phyloP scores from a whole-genome alignment of 345 rosid species.

The Lepidium africanum region DNA sequence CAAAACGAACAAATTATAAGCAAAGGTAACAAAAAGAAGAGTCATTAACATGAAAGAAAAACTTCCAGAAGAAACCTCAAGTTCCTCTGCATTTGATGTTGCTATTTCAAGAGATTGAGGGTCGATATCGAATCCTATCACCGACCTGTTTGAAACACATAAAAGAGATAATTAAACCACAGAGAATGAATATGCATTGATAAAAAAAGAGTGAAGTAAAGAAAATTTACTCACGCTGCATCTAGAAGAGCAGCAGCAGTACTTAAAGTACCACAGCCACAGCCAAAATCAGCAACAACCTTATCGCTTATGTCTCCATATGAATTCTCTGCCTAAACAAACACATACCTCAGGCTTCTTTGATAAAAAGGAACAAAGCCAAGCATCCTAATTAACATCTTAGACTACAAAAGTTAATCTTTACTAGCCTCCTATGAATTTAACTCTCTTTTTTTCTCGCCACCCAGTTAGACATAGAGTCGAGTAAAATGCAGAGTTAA shows the following conservation, averaged over 20 bases:
- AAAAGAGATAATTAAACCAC: not conserved
- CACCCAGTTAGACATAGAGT: not conserved
- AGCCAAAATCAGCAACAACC: constrained; percentile 92
- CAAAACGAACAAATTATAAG: constrained; percentile 12
- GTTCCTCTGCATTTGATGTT: constrained; percentile 63
- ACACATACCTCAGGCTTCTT: not conserved
- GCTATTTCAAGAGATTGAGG: constrained; percentile 71
- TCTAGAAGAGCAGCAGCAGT: constrained; percentile 85
- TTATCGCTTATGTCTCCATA: constrained; percentile 67
- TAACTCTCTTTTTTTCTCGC: too few relatives aligned
- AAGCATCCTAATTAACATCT: not conserved
- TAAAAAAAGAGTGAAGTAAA: not conserved
- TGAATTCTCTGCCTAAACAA: constrained; percentile 75
- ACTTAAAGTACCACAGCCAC: constrained; percentile 89
- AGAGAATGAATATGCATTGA: not conserved
- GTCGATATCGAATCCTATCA: constrained; percentile 76
- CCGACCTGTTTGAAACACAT: constrained; percentile 40
- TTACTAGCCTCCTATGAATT: not conserved
- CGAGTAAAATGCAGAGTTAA: not conserved
- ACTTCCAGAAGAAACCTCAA: constrained; percentile 44
- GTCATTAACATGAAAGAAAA: constrained; percentile 4
- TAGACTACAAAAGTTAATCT: not conserved
- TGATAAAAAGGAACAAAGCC: not conserved
- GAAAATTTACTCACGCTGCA: constrained; percentile 58
- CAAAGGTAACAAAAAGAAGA: not conserved